Evolutionary conservation across 345 rosid genomes (phyloP).

Genomic region (Pelargonium nanum): DNA sequence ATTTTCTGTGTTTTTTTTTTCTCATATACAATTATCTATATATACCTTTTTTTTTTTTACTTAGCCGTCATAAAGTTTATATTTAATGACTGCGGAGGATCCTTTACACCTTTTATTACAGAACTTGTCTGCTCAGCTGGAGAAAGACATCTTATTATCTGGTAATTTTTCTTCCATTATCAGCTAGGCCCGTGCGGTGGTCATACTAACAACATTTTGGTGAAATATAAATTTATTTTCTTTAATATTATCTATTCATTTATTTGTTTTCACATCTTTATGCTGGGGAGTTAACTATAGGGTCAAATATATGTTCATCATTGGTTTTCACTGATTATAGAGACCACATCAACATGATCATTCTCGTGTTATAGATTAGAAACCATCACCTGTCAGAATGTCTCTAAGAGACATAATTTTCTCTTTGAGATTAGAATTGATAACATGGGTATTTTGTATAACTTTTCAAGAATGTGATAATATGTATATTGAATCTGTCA

Average conservation of each 20-base stretch:
- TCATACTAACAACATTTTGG: neutral
- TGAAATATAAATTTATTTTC: neutral
- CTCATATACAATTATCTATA: neutral
- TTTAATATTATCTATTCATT: neutral
- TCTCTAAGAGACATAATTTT: neutral
- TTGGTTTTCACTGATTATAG: no score
- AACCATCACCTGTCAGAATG: neutral
- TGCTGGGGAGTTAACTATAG: no score
- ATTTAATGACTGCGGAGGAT: constrained; percentile 11
- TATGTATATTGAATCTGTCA: neutral
- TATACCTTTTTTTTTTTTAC: neutral
- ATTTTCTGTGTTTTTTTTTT: neutral
- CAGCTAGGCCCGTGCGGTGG: neutral
- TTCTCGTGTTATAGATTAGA: no score
- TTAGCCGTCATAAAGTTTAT: constrained; percentile 1
- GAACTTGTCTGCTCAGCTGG: constrained; percentile 94
- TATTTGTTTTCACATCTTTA: neutral
- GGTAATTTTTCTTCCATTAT: constrained; percentile 33
- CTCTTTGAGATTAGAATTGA: neutral
- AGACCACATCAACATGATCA: no score
- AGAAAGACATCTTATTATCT: constrained; percentile 67
- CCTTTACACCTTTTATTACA: constrained; percentile 33
- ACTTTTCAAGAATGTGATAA: neutral
- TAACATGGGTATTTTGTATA: neutral
- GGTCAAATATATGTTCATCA: no score